A percentile compares a stretch with the other conserved stretches of the same genome.
phyloP scores from a whole-genome alignment of 306 rosid species.

The Vicia sativa region DNA sequence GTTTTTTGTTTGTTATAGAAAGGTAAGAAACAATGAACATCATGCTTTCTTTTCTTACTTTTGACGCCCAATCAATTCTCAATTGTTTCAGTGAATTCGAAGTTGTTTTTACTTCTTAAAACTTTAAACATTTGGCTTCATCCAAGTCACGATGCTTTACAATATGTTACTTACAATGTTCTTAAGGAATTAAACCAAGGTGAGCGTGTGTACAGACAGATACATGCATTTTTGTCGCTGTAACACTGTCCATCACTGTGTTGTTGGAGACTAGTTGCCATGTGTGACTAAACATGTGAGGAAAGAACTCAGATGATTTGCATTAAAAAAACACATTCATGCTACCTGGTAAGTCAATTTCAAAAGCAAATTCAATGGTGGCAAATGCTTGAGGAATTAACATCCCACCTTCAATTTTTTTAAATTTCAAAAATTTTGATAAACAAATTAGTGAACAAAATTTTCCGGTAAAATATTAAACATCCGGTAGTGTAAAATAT shows the following conservation, averaged over 20 bases:
- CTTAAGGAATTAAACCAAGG: background rate
- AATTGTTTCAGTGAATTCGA: background rate
- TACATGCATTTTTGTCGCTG: too few relatives aligned
- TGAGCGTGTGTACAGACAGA: too few relatives aligned
- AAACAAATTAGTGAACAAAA: too few relatives aligned
- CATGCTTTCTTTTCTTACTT: slow-evolving; percentile 9
- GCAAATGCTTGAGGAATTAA: too few relatives aligned
- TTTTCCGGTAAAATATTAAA: too few relatives aligned
- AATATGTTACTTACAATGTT: background rate
- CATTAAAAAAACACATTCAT: too few relatives aligned
- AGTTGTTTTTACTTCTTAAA: background rate
- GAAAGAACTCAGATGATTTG: background rate
- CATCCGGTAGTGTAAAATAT: too few relatives aligned
- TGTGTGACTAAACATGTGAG: background rate
- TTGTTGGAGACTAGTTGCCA: background rate
- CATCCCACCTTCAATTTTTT: too few relatives aligned
- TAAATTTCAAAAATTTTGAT: too few relatives aligned
- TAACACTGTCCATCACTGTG: background rate
- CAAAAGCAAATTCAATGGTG: too few relatives aligned
- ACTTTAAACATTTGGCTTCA: background rate
- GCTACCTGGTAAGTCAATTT: background rate
- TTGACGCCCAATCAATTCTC: background rate
- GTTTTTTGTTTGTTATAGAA: slow-evolving; percentile 35
- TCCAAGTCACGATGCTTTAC: background rate
- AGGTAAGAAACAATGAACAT: slow-evolving; percentile 3